phyloP scores from a whole-genome alignment of 306 rosid species.

The Morella rubra region DNA sequence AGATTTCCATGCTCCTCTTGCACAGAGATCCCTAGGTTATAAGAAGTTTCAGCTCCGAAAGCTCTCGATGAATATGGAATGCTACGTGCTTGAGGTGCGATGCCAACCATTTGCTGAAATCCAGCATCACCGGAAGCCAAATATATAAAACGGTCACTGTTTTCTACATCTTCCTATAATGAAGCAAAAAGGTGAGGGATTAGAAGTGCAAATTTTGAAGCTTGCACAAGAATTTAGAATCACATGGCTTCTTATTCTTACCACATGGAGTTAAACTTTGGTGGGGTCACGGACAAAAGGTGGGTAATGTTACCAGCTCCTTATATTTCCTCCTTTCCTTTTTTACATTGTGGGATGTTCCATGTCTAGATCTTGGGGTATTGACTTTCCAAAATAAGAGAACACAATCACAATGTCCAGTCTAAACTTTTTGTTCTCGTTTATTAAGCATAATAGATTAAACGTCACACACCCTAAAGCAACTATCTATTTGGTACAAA shows the following conservation, averaged over 20 bases:
- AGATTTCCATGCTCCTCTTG: constrained; percentile 32
- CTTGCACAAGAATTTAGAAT: constrained; percentile 1
- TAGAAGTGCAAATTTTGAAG: constrained; percentile 16
- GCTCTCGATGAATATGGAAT: constrained; percentile 45
- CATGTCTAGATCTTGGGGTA: background rate
- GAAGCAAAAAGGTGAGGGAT: constrained; percentile 24
- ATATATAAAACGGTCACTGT: constrained; percentile 58
- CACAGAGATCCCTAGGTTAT: constrained; percentile 36
- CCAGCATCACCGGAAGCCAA: constrained; percentile 46
- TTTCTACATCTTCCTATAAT: constrained; percentile 63
- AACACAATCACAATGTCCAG: background rate
- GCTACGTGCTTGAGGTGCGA: constrained; percentile 50
- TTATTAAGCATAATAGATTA: background rate
- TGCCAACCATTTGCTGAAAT: constrained; percentile 53
- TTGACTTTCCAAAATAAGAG: background rate
- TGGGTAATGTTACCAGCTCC: no score
- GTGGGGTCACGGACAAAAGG: background rate
- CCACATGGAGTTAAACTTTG: background rate
- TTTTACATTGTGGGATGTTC: background rate
- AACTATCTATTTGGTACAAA: background rate
- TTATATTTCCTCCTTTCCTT: background rate
- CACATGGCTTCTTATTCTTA: constrained; percentile 4
- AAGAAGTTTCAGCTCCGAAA: constrained; percentile 38
- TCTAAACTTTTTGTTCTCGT: no score
- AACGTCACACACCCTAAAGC: background rate